phyloP scores from a whole-genome alignment of 805 yeast species.

The Lachancea lanzarotensis region DNA sequence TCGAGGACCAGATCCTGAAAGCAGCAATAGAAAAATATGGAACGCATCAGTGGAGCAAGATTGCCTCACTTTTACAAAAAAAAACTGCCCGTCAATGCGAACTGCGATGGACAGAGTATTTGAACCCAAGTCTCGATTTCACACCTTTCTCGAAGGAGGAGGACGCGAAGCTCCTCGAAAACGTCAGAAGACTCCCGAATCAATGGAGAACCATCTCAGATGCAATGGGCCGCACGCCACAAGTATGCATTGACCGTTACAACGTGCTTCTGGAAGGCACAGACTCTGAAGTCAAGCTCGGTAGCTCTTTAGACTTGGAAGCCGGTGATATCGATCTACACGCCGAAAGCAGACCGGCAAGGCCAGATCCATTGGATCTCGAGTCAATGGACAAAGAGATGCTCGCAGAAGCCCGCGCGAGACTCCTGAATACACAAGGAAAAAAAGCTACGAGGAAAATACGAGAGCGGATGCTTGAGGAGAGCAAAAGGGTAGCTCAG shows the following conservation, averaged over 20 bases:
- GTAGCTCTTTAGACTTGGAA: slow-evolving; percentile 28
- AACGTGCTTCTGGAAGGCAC: slow-evolving; percentile 56
- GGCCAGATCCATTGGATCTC: slow-evolving; percentile 71
- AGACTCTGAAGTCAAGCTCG: slow-evolving; percentile 33
- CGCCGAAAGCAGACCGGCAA: slow-evolving; percentile 74
- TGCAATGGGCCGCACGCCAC: slow-evolving; percentile 74
- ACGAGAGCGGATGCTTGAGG: slow-evolving; percentile 75
- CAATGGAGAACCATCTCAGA: slow-evolving; percentile 94
- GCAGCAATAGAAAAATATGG: slow-evolving; percentile 95
- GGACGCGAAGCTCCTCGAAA: slow-evolving; percentile 60
- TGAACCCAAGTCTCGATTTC: slow-evolving; percentile 65
- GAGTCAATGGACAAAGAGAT: slow-evolving; percentile 87
- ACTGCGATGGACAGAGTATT: slow-evolving; percentile 86
- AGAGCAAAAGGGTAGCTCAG: slow-evolving; percentile 66
- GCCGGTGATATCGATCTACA: slow-evolving; percentile 59
- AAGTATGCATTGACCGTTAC: slow-evolving; percentile 79
- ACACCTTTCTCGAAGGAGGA: slow-evolving; percentile 68
- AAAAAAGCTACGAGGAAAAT: slow-evolving; percentile 89
- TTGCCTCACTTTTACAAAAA: slow-evolving; percentile 75
- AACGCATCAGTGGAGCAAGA: slow-evolving; percentile 88
- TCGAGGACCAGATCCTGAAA: slow-evolving; percentile 75
- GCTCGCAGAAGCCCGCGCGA: slow-evolving; percentile 90
- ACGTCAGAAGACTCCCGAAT: slow-evolving; percentile 72
- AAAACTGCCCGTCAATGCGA: slow-evolving; percentile 90
- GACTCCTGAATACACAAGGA: slow-evolving; percentile 88